Evolutionary conservation across 2,329 filamentous ascomycete genomes (phyloP), one percentile per base, ranked within the genome.

Genomic region (Aplosporella prunicola): DNA sequence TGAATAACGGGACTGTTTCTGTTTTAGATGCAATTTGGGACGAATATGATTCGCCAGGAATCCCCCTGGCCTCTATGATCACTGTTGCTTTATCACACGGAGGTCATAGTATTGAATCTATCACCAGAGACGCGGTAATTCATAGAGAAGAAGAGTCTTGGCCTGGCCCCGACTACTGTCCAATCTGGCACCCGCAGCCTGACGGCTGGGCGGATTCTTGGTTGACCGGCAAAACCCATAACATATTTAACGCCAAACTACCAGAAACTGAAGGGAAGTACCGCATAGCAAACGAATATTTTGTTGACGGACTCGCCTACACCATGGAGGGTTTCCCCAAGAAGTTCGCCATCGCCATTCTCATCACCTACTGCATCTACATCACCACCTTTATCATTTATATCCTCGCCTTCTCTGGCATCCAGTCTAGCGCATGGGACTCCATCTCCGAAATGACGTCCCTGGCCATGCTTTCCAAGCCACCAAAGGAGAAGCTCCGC

Each of bases 381-480:
- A 13, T 29, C 26, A 29, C 17, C 26, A 15, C 13, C 9, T 29
- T 29, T 15, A 29, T 29, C 26, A 5, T 30, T 14, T 10, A 15
- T 9, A 14, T 16, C 3, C 11, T 29, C 27, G 27, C 14, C 2
- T 29, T 29, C 27, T 9, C n/a, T n/a, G n/a, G n/a, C n/a, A n/a
- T n/a, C n/a, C n/a, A n/a, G n/a, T n/a, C n/a, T n/a, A n/a, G n/a
- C 6, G 18, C 34, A 9, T 36, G 34, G 35, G 22, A 38, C 8
- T 38, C 35, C 8, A 32, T 29, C 3, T 23, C 34, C 1, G 34
- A 36, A 16, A 13, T 29, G 1, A 20, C 25, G 1, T 13, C 34
- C 4, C 14, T 36, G 9, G 34, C 34, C 4, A 4, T 36, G 0
- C 13, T 30, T 0, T 36, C 34, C 2, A 24, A 5, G 5, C 34